phyloP scores from a whole-genome alignment of 1,139 yeast genomes.

The Spathaspora sp. region DNA sequence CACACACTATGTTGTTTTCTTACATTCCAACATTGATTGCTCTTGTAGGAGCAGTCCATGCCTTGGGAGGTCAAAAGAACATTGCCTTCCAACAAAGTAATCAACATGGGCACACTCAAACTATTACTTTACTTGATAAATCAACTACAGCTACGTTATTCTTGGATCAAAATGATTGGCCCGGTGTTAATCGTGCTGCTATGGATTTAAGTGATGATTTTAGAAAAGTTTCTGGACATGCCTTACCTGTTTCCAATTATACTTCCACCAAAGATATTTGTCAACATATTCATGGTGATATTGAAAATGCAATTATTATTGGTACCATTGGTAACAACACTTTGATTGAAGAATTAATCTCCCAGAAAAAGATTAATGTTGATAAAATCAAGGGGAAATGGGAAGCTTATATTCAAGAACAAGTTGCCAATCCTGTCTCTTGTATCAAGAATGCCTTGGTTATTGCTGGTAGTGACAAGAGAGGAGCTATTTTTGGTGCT shows the following conservation, averaged over 20 bases:
- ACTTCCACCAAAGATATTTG: constrained; percentile 9
- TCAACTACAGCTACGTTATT: constrained; percentile 8
- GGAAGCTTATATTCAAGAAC: constrained; percentile 16
- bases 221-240: constrained; percentile 7
- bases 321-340: constrained; percentile 17
- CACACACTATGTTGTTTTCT: constrained; percentile 5
- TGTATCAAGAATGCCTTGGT: constrained; percentile 14
- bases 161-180: constrained; percentile 15
- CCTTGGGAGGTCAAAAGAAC: constrained; percentile 9
- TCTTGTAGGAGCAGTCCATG: constrained; percentile 7
- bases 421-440: constrained; percentile 10
- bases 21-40: constrained; percentile 8
- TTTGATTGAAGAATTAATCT: constrained; percentile 12
- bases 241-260: constrained; percentile 8
- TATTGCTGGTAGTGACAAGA: constrained; percentile 17
- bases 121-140: background rate
- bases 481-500: constrained; percentile 17
- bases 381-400: constrained; percentile 15
- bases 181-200: constrained; percentile 14
- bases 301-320: constrained; percentile 14
- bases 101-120: constrained; percentile 5
- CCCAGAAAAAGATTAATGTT: constrained; percentile 10
- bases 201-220: constrained; percentile 10
- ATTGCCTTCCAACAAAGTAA: constrained; percentile 11
- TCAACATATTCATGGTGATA: constrained; percentile 10